Base-by-base conservation (phyloP, 768 basidiomycete genomes). In the Coprinopsis sp. region DNA sequence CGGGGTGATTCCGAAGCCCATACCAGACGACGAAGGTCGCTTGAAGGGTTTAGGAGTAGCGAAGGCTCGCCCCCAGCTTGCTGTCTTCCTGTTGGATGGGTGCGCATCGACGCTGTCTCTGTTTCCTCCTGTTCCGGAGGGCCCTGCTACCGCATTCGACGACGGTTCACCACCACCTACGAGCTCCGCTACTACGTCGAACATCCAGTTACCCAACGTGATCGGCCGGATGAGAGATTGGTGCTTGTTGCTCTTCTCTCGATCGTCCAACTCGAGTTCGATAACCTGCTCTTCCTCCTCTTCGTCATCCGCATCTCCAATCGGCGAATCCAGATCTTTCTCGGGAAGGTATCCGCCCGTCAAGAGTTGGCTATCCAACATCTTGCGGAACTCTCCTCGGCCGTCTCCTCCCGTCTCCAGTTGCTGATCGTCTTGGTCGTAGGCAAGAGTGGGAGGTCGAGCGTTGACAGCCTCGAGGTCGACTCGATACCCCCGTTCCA, bases 401-500 rank as follows among this genome's bases (percentile, higher is more conserved):
- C 59, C 63, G 0, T 50, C 58, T 2, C 50, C 46, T 4, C 66
- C 54, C 3, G 14, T 25, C 0, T 49, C 52, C 7, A n/a, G n/a
- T n/a, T n/a, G n/a, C n/a, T n/a, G n/a, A n/a, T n/a, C n/a, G n/a
- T n/a, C n/a, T n/a, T n/a, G n/a, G n/a, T n/a, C n/a, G n/a, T n/a
- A n/a, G n/a, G n/a, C n/a, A n/a, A n/a, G n/a, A n/a, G n/a, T n/a
- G n/a, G 37, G 43, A 21, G 6, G 13, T 27, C 46, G 40, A 41
- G 40, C 39, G 6, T 64, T 54, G 3, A 58, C 21, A 13, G 53
- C 61, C 59, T 91, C 88, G 41, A 97, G 75, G 58, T 95, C 94
- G 1, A 64, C 64, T 1, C 92, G 79, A 64, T 81, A 95, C 1
- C 96, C 96, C 56, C 91, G 87, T 60, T 98, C 91, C 37, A 84